Percentiles rank a stretch among this genome's conserved stretches.
Conservation (phyloP, 1,139 yeast species). For the Diutina pseudorugosa region DNA sequence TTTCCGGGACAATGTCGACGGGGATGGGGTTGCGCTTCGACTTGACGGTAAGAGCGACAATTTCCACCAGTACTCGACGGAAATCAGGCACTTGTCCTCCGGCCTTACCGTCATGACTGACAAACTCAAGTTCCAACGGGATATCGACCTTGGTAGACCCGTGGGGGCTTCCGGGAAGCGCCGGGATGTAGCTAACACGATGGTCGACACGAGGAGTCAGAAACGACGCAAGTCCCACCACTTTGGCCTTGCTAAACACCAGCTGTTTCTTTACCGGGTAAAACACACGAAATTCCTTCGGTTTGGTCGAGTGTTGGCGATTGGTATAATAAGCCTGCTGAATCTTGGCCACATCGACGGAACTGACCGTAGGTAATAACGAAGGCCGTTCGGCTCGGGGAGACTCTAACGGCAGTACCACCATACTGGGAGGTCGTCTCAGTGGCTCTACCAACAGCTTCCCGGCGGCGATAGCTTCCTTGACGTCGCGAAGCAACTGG, state of each 20-base stretch:
- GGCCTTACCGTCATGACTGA: conserved; percentile 11
- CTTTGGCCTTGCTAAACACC: conserved; percentile 18
- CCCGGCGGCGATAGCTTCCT: conserved; percentile 16
- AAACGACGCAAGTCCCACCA: conserved; percentile 22
- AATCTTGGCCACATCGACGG: conserved; percentile 6
- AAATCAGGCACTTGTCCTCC: conserved; percentile 15
- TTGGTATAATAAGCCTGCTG: not conserved
- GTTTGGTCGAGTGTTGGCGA: not conserved
- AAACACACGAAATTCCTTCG: conserved; percentile 17
- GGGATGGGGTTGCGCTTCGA: conserved; percentile 26
- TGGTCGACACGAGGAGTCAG: conserved; percentile 20
- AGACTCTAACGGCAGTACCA: conserved; percentile 7
- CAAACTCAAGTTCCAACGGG: conserved; percentile 19
- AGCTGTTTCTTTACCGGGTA: conserved; percentile 21
- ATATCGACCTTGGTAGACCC: conserved; percentile 10
- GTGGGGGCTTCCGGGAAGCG: not conserved
- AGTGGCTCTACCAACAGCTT: conserved; percentile 9
- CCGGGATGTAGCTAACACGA: conserved; percentile 14
- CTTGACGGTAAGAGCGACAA: conserved; percentile 20
- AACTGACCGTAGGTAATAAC: not conserved
- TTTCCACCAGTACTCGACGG: conserved; percentile 18
- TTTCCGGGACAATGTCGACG: conserved; percentile 22
- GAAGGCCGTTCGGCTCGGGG: conserved; percentile 15
- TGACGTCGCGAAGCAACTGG: conserved; percentile 17
- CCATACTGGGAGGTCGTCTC: not conserved